Conservation (phyloP, 73 alveolate genomes). For the Paramecium octaurelia region DNA sequence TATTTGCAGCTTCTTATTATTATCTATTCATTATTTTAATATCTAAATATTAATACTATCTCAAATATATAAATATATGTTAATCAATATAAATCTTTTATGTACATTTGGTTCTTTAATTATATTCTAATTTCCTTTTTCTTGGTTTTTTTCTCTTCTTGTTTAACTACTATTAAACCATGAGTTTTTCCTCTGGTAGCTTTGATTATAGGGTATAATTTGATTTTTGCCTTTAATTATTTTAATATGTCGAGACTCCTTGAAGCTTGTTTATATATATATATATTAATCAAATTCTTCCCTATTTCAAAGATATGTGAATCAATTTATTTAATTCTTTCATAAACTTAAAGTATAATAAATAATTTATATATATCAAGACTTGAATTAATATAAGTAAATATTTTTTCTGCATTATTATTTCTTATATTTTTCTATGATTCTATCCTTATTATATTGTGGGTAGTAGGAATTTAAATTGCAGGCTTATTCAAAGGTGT, state of each 20-base stretch:
- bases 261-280: neutral
- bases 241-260: neutral
- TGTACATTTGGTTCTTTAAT: neutral
- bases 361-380: neutral
- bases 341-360: neutral
- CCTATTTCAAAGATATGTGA: neutral
- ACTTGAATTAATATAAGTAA: neutral
- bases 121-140: neutral
- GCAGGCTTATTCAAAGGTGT: neutral
- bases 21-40: neutral
- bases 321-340: neutral
- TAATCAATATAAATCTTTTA: neutral
- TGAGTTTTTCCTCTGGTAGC: neutral
- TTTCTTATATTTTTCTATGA: neutral
- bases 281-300: no score
- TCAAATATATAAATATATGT: neutral
- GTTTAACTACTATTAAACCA: neutral
- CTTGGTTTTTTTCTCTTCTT: neutral
- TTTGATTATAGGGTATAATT: neutral
- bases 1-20: constrained; percentile 48
- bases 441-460: neutral
- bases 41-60: neutral
- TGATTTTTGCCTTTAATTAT: neutral
- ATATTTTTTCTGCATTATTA: neutral
- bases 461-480: neutral